A percentile compares a stretch with the other conserved stretches of the same genome.
These are phyloP conservation scores for Elsinoe batatas DNA, from an alignment of 2,329 filamentous ascomycete species.

Conservation along the genomic window DNA sequence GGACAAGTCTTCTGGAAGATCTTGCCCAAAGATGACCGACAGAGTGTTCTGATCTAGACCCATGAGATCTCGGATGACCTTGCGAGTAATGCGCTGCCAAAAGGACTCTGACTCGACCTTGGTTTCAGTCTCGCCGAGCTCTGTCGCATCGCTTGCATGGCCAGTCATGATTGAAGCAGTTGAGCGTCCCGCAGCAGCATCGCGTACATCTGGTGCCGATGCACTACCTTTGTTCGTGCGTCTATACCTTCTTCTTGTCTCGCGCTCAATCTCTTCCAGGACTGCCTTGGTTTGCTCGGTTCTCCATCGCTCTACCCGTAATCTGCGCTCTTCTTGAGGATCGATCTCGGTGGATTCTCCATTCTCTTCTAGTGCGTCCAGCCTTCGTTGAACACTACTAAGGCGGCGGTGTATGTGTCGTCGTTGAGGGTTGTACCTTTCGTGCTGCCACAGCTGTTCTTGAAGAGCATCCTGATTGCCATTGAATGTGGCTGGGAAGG, in stretches of 20 bases:
- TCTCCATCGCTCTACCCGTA: slow-evolving; percentile 84
- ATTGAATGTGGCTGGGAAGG: slow-evolving; percentile 47
- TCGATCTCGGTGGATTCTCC: slow-evolving; percentile 45
- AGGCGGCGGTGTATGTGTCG: slow-evolving; percentile 47
- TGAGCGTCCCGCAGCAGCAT: slow-evolving; percentile 18
- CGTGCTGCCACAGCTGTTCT: slow-evolving; percentile 81
- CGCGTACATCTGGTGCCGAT: neutral
- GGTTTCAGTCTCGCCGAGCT: neutral
- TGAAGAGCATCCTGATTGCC: slow-evolving; percentile 54
- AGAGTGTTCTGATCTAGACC: slow-evolving; percentile 81
- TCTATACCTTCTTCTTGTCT: slow-evolving; percentile 56
- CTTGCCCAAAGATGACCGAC: slow-evolving; percentile 78
- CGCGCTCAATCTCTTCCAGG: slow-evolving; percentile 78
- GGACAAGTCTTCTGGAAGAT: slow-evolving; percentile 42
- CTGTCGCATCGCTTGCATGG: neutral
- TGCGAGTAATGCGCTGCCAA: slow-evolving; percentile 71
- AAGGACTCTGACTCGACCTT: slow-evolving; percentile 53
- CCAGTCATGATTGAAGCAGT: slow-evolving; percentile 19
- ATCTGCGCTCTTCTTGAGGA: slow-evolving; percentile 61
- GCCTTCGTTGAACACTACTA: slow-evolving; percentile 48
- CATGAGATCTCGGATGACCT: slow-evolving; percentile 79
- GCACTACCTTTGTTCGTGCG: slow-evolving; percentile 47
- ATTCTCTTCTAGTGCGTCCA: slow-evolving; percentile 46
- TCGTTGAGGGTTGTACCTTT: slow-evolving; percentile 67
- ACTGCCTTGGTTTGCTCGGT: slow-evolving; percentile 80